These are phyloP conservation scores for Blastocystis sp. DNA, from an alignment of 352 stramenopile genomes.

Conservation along the genomic window DNA sequence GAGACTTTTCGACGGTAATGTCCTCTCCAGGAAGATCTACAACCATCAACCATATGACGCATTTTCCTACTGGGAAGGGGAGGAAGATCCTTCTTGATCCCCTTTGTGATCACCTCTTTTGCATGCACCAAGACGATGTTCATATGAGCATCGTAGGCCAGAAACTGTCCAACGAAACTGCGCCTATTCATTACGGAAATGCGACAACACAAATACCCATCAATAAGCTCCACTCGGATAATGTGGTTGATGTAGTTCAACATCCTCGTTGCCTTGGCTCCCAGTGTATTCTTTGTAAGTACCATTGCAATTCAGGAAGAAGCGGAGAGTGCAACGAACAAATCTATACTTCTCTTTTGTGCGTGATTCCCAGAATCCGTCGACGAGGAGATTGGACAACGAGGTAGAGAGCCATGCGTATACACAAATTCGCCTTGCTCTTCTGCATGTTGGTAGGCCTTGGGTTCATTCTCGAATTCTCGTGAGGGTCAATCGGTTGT, in stretches of 20 bases:
- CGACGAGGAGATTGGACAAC: too few relatives aligned
- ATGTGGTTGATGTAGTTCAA: slow-evolving; percentile 69
- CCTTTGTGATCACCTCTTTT: slow-evolving; percentile 61
- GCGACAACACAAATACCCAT: slow-evolving; percentile 10
- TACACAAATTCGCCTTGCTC: too few relatives aligned
- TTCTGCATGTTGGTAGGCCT: too few relatives aligned
- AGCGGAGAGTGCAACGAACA: neutral
- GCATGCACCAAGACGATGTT: slow-evolving; percentile 45
- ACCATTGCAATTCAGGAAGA: slow-evolving; percentile 8
- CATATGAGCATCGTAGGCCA: slow-evolving; percentile 61
- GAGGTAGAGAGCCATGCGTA: too few relatives aligned
- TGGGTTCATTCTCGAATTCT: too few relatives aligned
- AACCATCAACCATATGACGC: neutral
- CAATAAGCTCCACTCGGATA: slow-evolving; percentile 53
- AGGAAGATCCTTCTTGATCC: slow-evolving; percentile 61
- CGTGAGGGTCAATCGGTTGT: too few relatives aligned
- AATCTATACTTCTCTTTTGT: neutral
- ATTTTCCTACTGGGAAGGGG: slow-evolving; percentile 43
- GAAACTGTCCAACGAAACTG: slow-evolving; percentile 60
- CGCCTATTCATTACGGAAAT: neutral
- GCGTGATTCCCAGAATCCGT: too few relatives aligned
- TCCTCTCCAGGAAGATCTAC: slow-evolving; percentile 68
- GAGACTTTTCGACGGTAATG: slow-evolving; percentile 45
- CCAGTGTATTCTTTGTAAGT: slow-evolving; percentile 57
- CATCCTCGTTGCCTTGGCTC: slow-evolving; percentile 66